Conservation (phyloP, 371 early-diverging fungal species). For the Synchytrium microbalum region DNA sequence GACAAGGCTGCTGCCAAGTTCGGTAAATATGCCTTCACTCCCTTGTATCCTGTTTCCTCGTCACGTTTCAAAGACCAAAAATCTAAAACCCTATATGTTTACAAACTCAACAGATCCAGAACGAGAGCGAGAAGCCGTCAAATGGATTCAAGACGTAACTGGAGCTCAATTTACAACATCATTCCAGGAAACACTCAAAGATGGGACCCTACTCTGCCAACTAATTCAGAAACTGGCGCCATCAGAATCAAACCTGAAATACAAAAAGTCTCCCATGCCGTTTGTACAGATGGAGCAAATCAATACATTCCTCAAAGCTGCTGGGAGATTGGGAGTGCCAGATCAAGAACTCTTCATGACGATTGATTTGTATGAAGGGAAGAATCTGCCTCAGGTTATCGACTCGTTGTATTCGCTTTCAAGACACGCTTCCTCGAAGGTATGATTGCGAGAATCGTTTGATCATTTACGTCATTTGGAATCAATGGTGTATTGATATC, state of each 20-base stretch:
- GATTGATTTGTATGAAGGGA: conserved; percentile 80
- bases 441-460: too few species aligned
- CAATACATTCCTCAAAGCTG: conserved; percentile 63
- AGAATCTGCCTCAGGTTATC: conserved; percentile 67
- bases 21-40: too few species aligned
- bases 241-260: conserved; percentile 33
- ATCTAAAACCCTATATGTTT: too few species aligned
- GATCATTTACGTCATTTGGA: too few species aligned
- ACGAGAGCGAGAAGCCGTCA: conserved; percentile 19
- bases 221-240: conserved; percentile 21
- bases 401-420: conserved; percentile 11
- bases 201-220: conserved; percentile 80
- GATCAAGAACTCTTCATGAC: conserved; percentile 83
- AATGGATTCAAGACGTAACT: conserved; percentile 57
- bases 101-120: neutral
- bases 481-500: too few species aligned
- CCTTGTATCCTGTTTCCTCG: neutral
- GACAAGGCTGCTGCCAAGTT: conserved; percentile 1
- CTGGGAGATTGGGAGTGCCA: conserved; percentile 65
- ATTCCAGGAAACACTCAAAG: conserved; percentile 64
- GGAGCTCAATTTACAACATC: conserved; percentile 41
- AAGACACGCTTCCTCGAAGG: neutral
- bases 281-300: conserved; percentile 81
- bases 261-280: conserved; percentile 60
- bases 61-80: too few species aligned